These are phyloP conservation scores for Henningerozyma blattae DNA, from an alignment of 805 yeast species.

Conservation along the genomic window DNA sequence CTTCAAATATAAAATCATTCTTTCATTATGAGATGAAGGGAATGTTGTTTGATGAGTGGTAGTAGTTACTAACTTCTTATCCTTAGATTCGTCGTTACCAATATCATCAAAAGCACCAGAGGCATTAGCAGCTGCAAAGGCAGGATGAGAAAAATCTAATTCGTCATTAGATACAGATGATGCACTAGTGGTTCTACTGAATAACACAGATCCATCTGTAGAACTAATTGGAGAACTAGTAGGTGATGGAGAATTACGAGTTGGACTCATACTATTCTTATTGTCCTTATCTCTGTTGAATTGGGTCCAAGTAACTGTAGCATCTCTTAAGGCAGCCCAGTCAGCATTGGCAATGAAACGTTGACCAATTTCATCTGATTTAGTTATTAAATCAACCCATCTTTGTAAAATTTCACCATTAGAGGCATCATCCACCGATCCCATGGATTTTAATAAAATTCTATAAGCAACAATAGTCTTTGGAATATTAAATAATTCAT, in stretches of 20 bases:
- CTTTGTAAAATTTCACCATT: conserved; percentile 38
- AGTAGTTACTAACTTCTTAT: conserved; percentile 7
- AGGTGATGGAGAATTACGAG: conserved; percentile 1
- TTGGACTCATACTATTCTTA: not conserved
- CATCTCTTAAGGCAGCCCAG: conserved; percentile 71
- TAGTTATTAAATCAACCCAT: conserved; percentile 39
- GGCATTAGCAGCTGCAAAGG: conserved; percentile 27
- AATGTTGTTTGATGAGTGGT: conserved; percentile 4
- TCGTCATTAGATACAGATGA: conserved; percentile 2
- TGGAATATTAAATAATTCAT: conserved; percentile 37
- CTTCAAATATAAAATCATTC: conserved; percentile 43
- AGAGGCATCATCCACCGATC: conserved; percentile 38
- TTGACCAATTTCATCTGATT: conserved; percentile 38
- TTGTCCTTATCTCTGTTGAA: conserved; percentile 1
- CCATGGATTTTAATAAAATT: conserved; percentile 55
- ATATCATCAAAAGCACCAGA: conserved; percentile 28
- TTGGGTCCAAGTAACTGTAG: conserved; percentile 33
- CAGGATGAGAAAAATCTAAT: conserved; percentile 24
- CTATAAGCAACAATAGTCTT: conserved; percentile 59
- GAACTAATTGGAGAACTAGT: conserved; percentile 1
- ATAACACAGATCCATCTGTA: not conserved
- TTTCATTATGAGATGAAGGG: conserved; percentile 20
- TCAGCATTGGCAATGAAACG: conserved; percentile 63
- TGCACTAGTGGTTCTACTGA: conserved; percentile 8
- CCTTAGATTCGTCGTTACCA: conserved; percentile 6